Evolutionary conservation across 108 stramenopile genomes (phyloP), one percentile per base, ranked within the genome.

Genomic region (Chaetoceros muelleri): DNA sequence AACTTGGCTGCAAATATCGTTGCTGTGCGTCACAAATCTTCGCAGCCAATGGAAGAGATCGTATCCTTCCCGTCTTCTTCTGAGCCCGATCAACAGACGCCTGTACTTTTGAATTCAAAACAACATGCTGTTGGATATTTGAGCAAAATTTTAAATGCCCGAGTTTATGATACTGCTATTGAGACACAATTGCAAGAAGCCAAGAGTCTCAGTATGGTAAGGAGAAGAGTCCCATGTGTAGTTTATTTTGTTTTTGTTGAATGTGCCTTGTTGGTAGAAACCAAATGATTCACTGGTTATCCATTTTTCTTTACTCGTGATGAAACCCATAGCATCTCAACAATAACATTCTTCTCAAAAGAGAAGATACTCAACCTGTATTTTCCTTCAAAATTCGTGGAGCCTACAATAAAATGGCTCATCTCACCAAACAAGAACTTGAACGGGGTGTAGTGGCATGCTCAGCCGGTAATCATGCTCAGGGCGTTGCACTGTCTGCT

Each of bases 321-420:
- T 50, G 19, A 51, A 28, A 66, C 62, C 65, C 21, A 56, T 40
- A 83, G 81, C 78, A 72, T 40, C 66, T 94, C 52, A 74, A 86
- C 49, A 87, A 94, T 66, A 79, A 61, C 40, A 71, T 94, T 24
- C 62, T 72, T 47, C 70, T 94, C 17, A 94, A 94, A 72, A 62
- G 93, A 26, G 91, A 98, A 73, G 97, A 98, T 64, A 79, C 78
- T 21, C 95, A 96, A 66, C 94, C 94, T 7, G 95, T 96, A 24
- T 95, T 96, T 78, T 94, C 92, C 48, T 98, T 98, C 84, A 98
- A 98, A 79, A 78, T 98, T 49, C 80, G 95, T 24, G 97, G 97
- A 24, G 97, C 97, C 10, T 96, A 95, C 83, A 98, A 98, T 77
- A 94, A 94, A 67, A 94, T 98, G 82, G 85, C 85, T 0, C 76